Conservation (phyloP, 768 basidiomycete species). For the Collybia sp. region DNA sequence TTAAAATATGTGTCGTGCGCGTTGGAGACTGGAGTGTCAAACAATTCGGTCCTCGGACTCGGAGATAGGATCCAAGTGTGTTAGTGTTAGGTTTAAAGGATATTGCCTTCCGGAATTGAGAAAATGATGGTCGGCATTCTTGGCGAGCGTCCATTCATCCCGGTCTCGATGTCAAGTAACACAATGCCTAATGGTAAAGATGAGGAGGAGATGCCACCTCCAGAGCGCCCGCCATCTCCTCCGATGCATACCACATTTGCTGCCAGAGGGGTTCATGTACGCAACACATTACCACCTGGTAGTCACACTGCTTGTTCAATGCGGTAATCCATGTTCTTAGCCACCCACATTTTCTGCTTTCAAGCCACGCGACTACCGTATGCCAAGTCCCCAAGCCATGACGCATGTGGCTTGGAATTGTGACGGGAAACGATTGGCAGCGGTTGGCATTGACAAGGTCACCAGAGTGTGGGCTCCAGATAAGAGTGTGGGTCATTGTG, state of each 20-base stretch:
- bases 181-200: constrained; percentile 28
- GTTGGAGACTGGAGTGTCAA: too few relatives aligned
- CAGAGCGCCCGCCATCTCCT: constrained; percentile 64
- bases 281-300: constrained; percentile 15
- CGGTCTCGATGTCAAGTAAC: constrained; percentile 9
- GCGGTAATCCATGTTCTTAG: constrained; percentile 26
- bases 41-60: too few relatives aligned
- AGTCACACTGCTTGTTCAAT: too few relatives aligned
- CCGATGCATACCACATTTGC: constrained; percentile 69
- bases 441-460: constrained; percentile 79
- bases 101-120: not conserved
- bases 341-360: constrained; percentile 78
- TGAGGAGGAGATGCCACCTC: constrained; percentile 54
- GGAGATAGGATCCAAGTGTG: too few relatives aligned
- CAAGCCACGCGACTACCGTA: constrained; percentile 70
- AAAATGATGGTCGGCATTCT: too few relatives aligned
- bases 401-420: constrained; percentile 82
- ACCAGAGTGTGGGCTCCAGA: constrained; percentile 77
- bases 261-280: constrained; percentile 71
- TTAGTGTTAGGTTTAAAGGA: constrained; percentile 1
- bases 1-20: constrained; percentile 7
- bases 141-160: too few relatives aligned
- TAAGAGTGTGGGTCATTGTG: constrained; percentile 52
- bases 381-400: constrained; percentile 60
- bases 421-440: constrained; percentile 76